These are phyloP conservation scores for Vigna trinervia DNA, from an alignment of 306 rosid genomes.

Conservation along the genomic window DNA sequence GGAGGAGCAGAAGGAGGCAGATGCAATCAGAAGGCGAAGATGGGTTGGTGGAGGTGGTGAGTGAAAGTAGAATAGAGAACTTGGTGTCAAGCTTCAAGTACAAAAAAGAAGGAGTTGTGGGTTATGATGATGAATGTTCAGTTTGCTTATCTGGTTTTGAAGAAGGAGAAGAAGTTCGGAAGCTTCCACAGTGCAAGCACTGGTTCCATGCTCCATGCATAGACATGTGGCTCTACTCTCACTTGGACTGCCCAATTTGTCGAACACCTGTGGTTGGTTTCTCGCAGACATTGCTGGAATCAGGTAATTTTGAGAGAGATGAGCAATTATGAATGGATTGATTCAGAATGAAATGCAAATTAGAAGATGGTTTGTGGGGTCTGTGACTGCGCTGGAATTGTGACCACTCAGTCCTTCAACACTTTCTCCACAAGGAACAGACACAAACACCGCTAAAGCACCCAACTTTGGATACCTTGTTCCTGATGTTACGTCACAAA, in stretches of 20 bases:
- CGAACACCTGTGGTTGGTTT: conserved; percentile 54
- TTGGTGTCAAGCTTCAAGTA: conserved; percentile 67
- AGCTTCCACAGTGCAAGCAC: conserved; percentile 71
- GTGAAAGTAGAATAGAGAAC: conserved; percentile 42
- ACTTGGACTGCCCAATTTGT: conserved; percentile 84
- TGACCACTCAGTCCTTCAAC: conserved; percentile 16
- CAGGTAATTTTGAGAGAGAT: neutral
- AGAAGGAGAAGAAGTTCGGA: conserved; percentile 82
- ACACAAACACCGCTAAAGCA: conserved; percentile 5
- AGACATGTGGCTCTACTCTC: conserved; percentile 90
- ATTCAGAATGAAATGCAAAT: neutral
- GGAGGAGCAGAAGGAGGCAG: conserved; percentile 48
- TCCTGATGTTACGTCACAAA: conserved; percentile 38
- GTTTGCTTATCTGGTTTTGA: conserved; percentile 79
- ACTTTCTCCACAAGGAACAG: conserved; percentile 36
- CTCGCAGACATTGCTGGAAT: conserved; percentile 26
- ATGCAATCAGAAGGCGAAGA: conserved; percentile 17
- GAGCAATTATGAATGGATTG: neutral
- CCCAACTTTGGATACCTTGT: conserved; percentile 36
- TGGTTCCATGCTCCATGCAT: conserved; percentile 74
- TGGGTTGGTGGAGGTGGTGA: conserved; percentile 22
- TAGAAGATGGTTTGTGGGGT: neutral
- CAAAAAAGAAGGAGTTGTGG: conserved; percentile 37
- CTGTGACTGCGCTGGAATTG: neutral
- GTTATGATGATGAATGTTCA: conserved; percentile 56